Conservation (phyloP, 2,329 filamentous ascomycete species). For the Lachnellula occidentalis region DNA sequence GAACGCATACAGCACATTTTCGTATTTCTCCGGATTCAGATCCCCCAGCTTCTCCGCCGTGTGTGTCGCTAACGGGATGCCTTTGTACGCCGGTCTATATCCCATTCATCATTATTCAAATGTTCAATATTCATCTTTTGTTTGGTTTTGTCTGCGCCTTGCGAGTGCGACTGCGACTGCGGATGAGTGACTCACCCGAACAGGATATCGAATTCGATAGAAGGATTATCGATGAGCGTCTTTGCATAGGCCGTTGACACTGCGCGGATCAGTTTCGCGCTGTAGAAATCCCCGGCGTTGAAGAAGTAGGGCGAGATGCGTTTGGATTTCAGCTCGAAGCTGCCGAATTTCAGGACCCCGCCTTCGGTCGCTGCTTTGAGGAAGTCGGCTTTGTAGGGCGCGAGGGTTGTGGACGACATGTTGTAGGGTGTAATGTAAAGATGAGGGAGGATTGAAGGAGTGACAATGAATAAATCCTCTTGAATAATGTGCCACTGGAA, state of each 20-base stretch:
- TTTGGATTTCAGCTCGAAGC: constrained; percentile 87
- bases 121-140: too few relatives aligned
- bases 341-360: constrained; percentile 73
- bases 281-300: constrained; percentile 90
- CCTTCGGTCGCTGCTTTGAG: constrained; percentile 63
- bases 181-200: constrained; percentile 49
- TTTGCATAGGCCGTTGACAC: constrained; percentile 78
- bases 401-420: constrained; percentile 34
- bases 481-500: background rate
- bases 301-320: constrained; percentile 95
- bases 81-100: constrained; percentile 78
- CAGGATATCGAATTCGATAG: constrained; percentile 70
- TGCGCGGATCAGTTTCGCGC: constrained; percentile 67
- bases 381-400: constrained; percentile 67
- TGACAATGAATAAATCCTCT: background rate
- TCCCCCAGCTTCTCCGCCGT: constrained; percentile 70
- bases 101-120: too few relatives aligned
- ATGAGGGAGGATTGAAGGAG: background rate
- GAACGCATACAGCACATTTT: constrained; percentile 74
- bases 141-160: too few relatives aligned
- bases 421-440: background rate
- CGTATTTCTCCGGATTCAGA: constrained; percentile 61
- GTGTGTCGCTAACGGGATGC: constrained; percentile 81
- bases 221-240: constrained; percentile 45
- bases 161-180: too few relatives aligned